Evolutionary conservation across 2,329 filamentous ascomycete genomes (phyloP), one percentile per base, ranked within the genome.

Genomic region (Pyrenophora graminea): DNA sequence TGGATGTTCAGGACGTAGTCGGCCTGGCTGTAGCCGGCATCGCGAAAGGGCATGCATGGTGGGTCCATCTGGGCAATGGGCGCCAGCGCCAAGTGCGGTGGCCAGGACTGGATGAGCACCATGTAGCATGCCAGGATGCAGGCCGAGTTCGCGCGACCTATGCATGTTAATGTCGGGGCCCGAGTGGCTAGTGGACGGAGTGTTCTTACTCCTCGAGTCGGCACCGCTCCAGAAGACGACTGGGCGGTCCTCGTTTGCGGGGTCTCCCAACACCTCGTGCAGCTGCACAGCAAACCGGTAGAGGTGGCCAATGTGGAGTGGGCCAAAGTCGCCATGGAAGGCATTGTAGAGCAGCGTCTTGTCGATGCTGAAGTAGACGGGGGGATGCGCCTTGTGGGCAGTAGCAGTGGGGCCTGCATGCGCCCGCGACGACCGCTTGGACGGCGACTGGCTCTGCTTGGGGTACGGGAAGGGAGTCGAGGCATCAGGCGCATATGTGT

Each of bases 301-400:
- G 34, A 99, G 80, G 73, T 99, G 94, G 21, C 94, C 94, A 63
- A 99, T 96, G 79, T 99, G 94, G 53, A 99, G 81, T 67, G 94
- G 94, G 66, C 94, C 94, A 74, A 99, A 99, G 77, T 99, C 94
- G 68, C 95, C 92, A 77, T 97, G 92, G 76, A 99, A 99, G 27
- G 93, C 92, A 74, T 99, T 99, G 82, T 99, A 99, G 39, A 96
- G 82, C 38, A 99, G 85, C 34, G 82, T 88, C 70, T 96, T 90
- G 71, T 99, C 94, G 62, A 97, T 87, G 43, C 91, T 93, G 76
- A 99, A 99, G 78, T 97, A 99, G 71, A 90, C 92, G 1, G 94
- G 94, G 48, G 86, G 77, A 43, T 77, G 74, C 38, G 73, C 78
- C 61, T 82, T 84, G 45, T 80, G 76, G n/a, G 80, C 74, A 21